A percentile compares a stretch with the other conserved stretches of the same genome.
These are phyloP conservation scores for Neoscytalidium dimidiatum DNA, from an alignment of 2,329 filamentous ascomycete genomes.

Conservation along the genomic window DNA sequence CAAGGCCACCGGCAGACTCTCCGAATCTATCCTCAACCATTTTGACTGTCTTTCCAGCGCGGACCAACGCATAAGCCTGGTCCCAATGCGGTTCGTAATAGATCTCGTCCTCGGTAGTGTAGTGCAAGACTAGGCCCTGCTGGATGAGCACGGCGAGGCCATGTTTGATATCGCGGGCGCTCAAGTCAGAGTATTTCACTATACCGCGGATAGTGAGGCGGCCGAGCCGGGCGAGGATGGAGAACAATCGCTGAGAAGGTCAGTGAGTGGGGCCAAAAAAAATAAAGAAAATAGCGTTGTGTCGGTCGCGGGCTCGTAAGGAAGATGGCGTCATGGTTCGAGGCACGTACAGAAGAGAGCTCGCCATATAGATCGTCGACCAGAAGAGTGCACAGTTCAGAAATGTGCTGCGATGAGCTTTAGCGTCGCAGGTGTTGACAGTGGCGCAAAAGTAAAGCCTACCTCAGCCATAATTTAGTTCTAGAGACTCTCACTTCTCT, in stretches of 20 bases:
- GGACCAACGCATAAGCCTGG: constrained; percentile 78
- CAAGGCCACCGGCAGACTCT: constrained; percentile 69
- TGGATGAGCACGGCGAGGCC: constrained; percentile 84
- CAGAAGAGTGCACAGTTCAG: constrained; percentile 87
- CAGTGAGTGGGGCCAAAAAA: not conserved
- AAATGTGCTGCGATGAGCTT: constrained; percentile 63
- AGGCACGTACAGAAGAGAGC: constrained; percentile 76
- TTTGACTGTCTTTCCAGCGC: constrained; percentile 78
- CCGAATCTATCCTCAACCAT: constrained; percentile 75
- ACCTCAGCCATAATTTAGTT: constrained; percentile 18
- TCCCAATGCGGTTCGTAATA: constrained; percentile 83
- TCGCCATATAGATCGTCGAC: constrained; percentile 90
- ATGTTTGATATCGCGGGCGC: constrained; percentile 74
- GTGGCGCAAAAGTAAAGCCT: not conserved
- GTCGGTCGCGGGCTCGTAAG: not conserved
- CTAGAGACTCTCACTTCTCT: constrained; percentile 22
- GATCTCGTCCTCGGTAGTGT: constrained; percentile 63
- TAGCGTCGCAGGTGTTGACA: not conserved
- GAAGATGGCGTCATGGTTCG: not conserved
- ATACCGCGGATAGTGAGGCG: constrained; percentile 72
- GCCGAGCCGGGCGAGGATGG: constrained; percentile 74
- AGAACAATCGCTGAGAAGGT: constrained; percentile 73
- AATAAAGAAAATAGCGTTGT: not conserved
- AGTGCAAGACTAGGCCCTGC: constrained; percentile 80
- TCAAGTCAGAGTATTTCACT: constrained; percentile 70